These are phyloP conservation scores for Xylaria castorea DNA, from an alignment of 495 filamentous ascomycete species.

Conservation along the genomic window DNA sequence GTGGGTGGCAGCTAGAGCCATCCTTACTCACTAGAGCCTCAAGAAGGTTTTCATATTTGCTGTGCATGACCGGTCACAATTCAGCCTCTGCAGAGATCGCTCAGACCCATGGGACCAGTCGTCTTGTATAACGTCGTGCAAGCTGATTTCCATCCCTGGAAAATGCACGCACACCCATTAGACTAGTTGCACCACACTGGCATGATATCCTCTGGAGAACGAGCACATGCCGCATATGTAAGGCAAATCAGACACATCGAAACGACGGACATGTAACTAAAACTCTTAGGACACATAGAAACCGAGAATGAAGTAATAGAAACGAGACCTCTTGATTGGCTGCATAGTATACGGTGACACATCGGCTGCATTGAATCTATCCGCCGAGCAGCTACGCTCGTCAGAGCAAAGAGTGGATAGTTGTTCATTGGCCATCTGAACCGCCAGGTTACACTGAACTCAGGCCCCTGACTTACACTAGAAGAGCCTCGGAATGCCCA, in stretches of 20 bases:
- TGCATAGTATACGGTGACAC: slow-evolving; percentile 20
- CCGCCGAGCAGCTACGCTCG: slow-evolving; percentile 10
- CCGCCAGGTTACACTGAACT: slow-evolving; percentile 17
- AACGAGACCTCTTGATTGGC: slow-evolving; percentile 25
- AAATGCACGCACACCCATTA: neutral
- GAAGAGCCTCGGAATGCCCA: slow-evolving; percentile 27
- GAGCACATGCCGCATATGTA: slow-evolving; percentile 17
- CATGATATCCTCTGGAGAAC: slow-evolving; percentile 7
- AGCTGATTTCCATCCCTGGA: neutral
- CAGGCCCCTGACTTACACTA: slow-evolving; percentile 1
- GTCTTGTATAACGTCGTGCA: slow-evolving; percentile 22
- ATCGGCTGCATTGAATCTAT: slow-evolving; percentile 27
- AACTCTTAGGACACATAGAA: slow-evolving; percentile 16
- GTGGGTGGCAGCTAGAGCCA: slow-evolving; percentile 6
- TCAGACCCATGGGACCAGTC: slow-evolving; percentile 7
- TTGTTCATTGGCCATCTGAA: slow-evolving; percentile 24
- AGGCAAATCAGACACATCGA: slow-evolving; percentile 20
- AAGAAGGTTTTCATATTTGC: slow-evolving; percentile 2
- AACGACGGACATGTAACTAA: slow-evolving; percentile 12
- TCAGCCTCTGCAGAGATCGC: neutral
- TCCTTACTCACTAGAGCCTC: slow-evolving; percentile 20
- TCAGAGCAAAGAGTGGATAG: neutral
- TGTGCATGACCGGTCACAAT: slow-evolving; percentile 2
- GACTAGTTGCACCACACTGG: slow-evolving; percentile 18
- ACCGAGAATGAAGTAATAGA: slow-evolving; percentile 25